phyloP scores from a whole-genome alignment of 73 alveolate species.

The Paramecium tetraurelia region DNA sequence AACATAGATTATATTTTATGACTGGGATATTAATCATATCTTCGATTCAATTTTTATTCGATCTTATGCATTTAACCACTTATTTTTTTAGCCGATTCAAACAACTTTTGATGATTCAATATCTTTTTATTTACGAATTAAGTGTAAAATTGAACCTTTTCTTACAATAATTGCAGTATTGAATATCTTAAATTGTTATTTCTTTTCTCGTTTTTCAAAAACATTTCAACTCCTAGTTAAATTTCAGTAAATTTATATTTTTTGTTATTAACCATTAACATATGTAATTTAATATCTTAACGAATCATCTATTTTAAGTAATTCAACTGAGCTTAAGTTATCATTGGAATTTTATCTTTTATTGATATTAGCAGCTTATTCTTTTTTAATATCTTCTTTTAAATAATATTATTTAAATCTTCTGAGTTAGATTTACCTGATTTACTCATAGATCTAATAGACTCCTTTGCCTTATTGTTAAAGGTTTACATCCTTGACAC shows the following conservation, averaged over 20 bases:
- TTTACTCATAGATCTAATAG: not conserved
- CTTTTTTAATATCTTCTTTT: not conserved
- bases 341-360: not conserved
- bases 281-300: not conserved
- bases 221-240: not conserved
- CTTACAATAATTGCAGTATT: not conserved
- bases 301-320: not conserved
- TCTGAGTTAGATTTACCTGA: not conserved
- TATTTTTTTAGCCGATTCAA: not conserved
- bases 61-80: not conserved
- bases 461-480: not conserved
- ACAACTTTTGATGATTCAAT: not conserved
- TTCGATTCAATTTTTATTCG: not conserved
- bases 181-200: not conserved
- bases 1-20: not conserved
- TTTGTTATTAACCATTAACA: not conserved
- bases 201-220: not conserved
- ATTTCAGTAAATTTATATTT: not conserved
- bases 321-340: not conserved
- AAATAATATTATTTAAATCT: not conserved
- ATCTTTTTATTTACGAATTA: not conserved
- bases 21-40: slow-evolving; percentile 18
- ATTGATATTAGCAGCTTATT: not conserved
- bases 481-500: not conserved
- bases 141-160: not conserved